phyloP scores from a whole-genome alignment of 768 basidiomycete genomes.

The Candolleomyces efflorescens region DNA sequence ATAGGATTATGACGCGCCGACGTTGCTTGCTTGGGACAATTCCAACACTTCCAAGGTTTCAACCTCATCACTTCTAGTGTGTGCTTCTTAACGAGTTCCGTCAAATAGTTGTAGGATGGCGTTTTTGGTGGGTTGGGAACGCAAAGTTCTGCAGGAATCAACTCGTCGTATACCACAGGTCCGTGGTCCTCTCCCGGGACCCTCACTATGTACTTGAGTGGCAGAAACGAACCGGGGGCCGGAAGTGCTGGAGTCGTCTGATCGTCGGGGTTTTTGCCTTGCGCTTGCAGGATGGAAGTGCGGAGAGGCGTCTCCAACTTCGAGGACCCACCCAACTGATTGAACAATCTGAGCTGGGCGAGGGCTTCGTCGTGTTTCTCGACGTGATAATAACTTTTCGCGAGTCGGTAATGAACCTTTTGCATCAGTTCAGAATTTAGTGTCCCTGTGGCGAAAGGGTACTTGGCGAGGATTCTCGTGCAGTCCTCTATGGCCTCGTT shows the following conservation, averaged over 20 bases:
- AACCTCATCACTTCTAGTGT: conserved; percentile 6
- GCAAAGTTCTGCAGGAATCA: not conserved
- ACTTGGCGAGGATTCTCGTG: not conserved
- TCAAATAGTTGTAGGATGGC: conserved; percentile 2
- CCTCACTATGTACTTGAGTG: not conserved
- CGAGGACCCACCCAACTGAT: not conserved
- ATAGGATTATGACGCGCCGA: conserved; percentile 6
- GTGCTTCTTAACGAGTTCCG: conserved; percentile 4
- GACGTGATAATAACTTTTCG: conserved; percentile 4
- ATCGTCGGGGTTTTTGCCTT: too few species aligned
- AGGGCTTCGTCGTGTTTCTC: conserved; percentile 4
- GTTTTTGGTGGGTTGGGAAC: not conserved
- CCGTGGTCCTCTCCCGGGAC: not conserved
- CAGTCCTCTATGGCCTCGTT: conserved; percentile 1
- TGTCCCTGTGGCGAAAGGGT: not conserved
- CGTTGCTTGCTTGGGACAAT: conserved; percentile 1
- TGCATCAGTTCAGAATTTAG: not conserved
- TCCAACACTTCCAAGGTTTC: conserved; percentile 6
- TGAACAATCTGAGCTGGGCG: conserved; percentile 5
- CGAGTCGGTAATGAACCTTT: conserved; percentile 10
- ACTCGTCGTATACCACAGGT: not conserved
- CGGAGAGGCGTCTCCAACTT: not conserved
- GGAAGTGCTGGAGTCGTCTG: too few species aligned
- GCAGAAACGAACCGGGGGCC: not conserved
- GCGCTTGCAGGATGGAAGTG: not conserved